Conservation (phyloP, 2,329 filamentous ascomycete species). For the Alternaria viburni region DNA sequence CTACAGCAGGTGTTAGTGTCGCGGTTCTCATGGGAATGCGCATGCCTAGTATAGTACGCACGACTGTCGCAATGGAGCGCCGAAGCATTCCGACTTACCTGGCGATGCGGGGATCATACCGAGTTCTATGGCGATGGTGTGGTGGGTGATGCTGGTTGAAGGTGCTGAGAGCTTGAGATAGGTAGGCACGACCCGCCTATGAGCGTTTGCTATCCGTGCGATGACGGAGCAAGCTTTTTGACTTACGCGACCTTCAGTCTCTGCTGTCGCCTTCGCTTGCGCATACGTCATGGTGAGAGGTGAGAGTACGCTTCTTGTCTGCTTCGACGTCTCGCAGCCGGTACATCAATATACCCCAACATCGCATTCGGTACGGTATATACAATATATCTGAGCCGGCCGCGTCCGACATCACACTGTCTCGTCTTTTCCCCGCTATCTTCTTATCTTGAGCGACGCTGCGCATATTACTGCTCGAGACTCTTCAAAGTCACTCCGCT, state of each 20-base stretch:
- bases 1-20: background rate
- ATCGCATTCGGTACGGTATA: background rate
- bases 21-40: background rate
- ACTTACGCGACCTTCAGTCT: background rate
- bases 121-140: background rate
- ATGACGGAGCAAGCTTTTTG: background rate
- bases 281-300: background rate
- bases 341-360: background rate
- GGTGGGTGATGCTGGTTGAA: background rate
- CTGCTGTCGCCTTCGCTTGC: background rate
- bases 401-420: background rate
- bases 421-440: background rate
- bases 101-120: background rate
- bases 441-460: background rate
- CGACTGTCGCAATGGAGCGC: background rate
- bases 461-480: background rate
- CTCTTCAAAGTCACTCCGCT: background rate
- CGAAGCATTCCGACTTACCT: background rate
- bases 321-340: background rate
- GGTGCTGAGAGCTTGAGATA: background rate
- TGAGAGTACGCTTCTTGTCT: background rate
- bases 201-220: background rate
- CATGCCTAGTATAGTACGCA: background rate
- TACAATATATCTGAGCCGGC: background rate
- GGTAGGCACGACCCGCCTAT: background rate